A percentile compares a stretch with the other conserved stretches of the same genome.
These are phyloP conservation scores for Aspergillus sp. DNA, from an alignment of 2,329 filamentous ascomycete species.

Conservation along the genomic window DNA sequence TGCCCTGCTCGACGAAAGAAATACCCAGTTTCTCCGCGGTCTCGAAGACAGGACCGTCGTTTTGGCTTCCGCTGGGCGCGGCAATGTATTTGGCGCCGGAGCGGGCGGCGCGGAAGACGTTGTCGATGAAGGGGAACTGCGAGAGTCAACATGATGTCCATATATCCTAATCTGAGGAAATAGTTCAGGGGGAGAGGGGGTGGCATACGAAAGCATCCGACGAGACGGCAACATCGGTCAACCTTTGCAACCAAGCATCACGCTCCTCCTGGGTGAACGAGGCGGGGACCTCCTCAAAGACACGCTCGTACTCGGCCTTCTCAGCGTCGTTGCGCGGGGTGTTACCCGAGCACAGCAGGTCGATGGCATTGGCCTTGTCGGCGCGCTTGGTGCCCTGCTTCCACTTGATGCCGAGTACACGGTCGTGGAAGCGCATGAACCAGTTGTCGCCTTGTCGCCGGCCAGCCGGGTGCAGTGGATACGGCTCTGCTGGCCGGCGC, in stretches of 20 bases:
- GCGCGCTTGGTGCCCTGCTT: constrained; percentile 95
- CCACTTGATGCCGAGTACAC: constrained; percentile 82
- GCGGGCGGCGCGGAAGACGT: constrained; percentile 81
- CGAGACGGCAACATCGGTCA: constrained; percentile 68
- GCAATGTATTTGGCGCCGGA: constrained; percentile 95
- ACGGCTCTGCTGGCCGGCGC: constrained; percentile 91
- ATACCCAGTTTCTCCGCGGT: constrained; percentile 88
- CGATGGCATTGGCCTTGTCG: constrained; percentile 97
- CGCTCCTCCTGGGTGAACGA: constrained; percentile 79
- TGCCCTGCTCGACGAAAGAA: constrained; percentile 90
- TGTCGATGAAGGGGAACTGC: constrained; percentile 94
- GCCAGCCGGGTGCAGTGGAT: constrained; percentile 98
- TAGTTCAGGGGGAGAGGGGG: neutral
- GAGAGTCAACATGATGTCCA: neutral
- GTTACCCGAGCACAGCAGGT: constrained; percentile 84
- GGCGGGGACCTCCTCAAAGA: constrained; percentile 81
- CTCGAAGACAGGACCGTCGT: constrained; percentile 51
- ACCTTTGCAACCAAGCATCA: constrained; percentile 73
- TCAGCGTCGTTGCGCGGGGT: constrained; percentile 77
- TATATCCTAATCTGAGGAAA: neutral
- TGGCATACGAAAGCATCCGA: constrained; percentile 89
- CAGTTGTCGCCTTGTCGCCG: constrained; percentile 97
- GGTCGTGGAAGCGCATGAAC: constrained; percentile 97
- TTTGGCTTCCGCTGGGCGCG: constrained; percentile 69
- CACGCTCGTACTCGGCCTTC: constrained; percentile 73